Conservation (phyloP, 208 protist species). For the Borovskyia barvae region DNA sequence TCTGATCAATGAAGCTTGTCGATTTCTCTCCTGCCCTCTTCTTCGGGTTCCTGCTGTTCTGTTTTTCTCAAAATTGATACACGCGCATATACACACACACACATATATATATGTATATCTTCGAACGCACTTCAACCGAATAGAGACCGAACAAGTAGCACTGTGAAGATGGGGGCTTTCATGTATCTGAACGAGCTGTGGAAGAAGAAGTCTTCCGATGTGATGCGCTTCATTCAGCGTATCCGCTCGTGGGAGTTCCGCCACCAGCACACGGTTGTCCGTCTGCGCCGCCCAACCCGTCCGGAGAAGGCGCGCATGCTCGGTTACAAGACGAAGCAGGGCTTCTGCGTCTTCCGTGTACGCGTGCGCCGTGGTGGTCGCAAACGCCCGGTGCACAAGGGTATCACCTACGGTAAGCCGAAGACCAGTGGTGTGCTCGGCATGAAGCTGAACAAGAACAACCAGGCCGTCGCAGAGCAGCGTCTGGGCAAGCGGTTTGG, state of each 20-base stretch:
- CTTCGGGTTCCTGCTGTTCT: too few relatives aligned
- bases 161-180: constrained; percentile 97
- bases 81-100: too few relatives aligned
- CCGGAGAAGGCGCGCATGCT: constrained; percentile 99
- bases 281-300: constrained; percentile 96
- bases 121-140: too few relatives aligned
- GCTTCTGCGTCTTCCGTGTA: constrained; percentile 99
- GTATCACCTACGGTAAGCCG: constrained; percentile 99
- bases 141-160: too few relatives aligned
- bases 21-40: too few relatives aligned
- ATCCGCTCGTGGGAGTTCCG: constrained; percentile 99
- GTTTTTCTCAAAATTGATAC: too few relatives aligned
- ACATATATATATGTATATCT: too few relatives aligned
- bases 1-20: too few relatives aligned
- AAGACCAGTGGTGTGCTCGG: constrained; percentile 96
- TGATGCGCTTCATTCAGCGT: constrained; percentile 98
- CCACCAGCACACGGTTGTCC: constrained; percentile 91
- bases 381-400: constrained; percentile 97
- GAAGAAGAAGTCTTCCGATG: constrained; percentile 99
- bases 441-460: constrained; percentile 96
- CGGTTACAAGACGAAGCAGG: constrained; percentile 99
- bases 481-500: constrained; percentile 95
- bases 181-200: constrained; percentile 99
- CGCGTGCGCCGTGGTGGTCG: constrained; percentile 98
- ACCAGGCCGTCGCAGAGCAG: constrained; percentile 97